Conservation (phyloP, 306 rosid species). For the Trichosanthes truncata region DNA sequence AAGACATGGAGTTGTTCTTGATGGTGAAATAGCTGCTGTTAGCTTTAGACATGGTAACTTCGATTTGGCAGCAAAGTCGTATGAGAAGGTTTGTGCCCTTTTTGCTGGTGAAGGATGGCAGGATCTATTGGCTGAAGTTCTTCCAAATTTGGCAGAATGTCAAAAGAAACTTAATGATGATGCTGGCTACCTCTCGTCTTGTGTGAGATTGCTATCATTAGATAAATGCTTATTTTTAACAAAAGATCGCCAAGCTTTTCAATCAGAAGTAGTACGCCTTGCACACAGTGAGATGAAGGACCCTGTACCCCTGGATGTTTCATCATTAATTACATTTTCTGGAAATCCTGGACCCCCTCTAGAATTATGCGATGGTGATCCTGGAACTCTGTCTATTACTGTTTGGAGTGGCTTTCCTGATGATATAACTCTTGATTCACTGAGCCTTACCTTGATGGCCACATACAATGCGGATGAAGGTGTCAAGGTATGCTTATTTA, state of each 20-base stretch:
- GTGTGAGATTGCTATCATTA: slow-evolving; percentile 92
- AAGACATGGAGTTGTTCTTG: slow-evolving; percentile 98
- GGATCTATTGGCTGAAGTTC: slow-evolving; percentile 84
- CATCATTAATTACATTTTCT: slow-evolving; percentile 87
- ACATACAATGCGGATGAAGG: slow-evolving; percentile 85
- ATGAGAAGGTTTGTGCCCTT: slow-evolving; percentile 96
- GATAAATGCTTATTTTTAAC: slow-evolving; percentile 76
- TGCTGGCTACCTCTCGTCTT: slow-evolving; percentile 95
- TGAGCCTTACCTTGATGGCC: slow-evolving; percentile 81
- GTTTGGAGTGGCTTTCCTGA: slow-evolving; percentile 98
- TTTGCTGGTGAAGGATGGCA: slow-evolving; percentile 98
- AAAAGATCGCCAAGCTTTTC: slow-evolving; percentile 88
- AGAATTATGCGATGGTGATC: slow-evolving; percentile 87
- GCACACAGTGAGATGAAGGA: slow-evolving; percentile 96
- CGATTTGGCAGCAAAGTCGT: slow-evolving; percentile 96
- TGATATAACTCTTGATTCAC: slow-evolving; percentile 87
- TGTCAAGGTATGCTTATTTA: slow-evolving; percentile 55
- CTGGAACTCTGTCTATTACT: slow-evolving; percentile 77
- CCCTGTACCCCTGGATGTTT: slow-evolving; percentile 91
- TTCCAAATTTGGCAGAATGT: slow-evolving; percentile 91
- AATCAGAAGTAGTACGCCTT: slow-evolving; percentile 74
- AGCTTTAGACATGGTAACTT: slow-evolving; percentile 67
- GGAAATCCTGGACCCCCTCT: slow-evolving; percentile 92
- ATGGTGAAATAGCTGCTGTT: slow-evolving; percentile 94
- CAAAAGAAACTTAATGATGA: slow-evolving; percentile 85